Base-by-base conservation (phyloP, 192 early-diverging fungal genomes). In the Linnemannia zychae region DNA sequence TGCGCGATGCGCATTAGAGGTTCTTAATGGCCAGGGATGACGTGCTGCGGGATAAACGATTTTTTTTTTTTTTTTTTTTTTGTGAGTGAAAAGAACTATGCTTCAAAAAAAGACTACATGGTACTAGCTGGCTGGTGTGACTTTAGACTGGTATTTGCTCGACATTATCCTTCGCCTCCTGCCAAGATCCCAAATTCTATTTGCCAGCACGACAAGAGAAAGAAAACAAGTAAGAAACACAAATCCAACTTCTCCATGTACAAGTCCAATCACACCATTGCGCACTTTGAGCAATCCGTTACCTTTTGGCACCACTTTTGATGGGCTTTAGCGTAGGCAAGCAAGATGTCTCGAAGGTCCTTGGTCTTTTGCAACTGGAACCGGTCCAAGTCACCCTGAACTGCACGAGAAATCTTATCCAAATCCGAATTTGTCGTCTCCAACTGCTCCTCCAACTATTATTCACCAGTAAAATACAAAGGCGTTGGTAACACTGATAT, bases 331-430 rank as follows among this genome's bases (percentile, higher is more conserved):
- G 95, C 94, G 83, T 92, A 93, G 13, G 90, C 91, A 46, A 98
- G 86, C 70, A 99, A 77, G 82, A 96, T 92, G 75, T 96, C 92
- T 70, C 95, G 90, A 44, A 99, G 76, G 76, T 99, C 97, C 44
- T 89, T 86, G 49, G 98, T 91, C 88, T 99, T 99, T 78, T 97
- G 94, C 75, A 95, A 90, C 89, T 99, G 98, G 90, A 98, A 99
- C 40, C 97, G 89, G 74, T 99, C 97, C 80, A 99, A 81, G 77
- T 99, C 96, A 20, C 90, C 88, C 87, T 99, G 97, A 57, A 97
- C 94, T 50, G 94, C 94, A 7, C 89, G 90, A 60, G 97, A 97
- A 37, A 95, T 91, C 44, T 91, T 90, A n/a, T 89, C 89, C 73
- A 99, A 71, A 77, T 97, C 96, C 20, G 91, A 88, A 40, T 90